Percentiles rank a stretch among this genome's conserved stretches.
Conservation (phyloP, 2,329 filamentous ascomycete species). For the Talaromyces sp. region DNA sequence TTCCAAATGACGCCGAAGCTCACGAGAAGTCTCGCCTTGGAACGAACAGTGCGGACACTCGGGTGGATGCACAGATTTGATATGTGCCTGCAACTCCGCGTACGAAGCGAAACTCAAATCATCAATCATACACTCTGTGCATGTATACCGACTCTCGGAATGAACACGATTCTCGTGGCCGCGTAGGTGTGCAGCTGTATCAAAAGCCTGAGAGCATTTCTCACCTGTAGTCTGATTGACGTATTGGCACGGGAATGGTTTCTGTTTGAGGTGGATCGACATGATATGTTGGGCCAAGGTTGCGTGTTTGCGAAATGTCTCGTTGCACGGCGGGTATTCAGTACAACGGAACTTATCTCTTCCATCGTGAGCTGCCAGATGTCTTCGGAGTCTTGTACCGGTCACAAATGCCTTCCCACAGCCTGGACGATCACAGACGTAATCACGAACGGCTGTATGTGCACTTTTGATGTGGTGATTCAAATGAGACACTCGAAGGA, state of each 20-base stretch:
- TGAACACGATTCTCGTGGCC: conserved; percentile 70
- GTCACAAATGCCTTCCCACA: conserved; percentile 82
- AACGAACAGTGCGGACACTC: conserved; percentile 71
- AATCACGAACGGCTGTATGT: conserved; percentile 67
- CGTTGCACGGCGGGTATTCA: conserved; percentile 64
- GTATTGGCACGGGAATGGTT: conserved; percentile 67
- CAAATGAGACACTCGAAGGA: conserved; percentile 81
- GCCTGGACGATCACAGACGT: conserved; percentile 65
- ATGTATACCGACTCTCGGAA: conserved; percentile 67
- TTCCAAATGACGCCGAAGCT: conserved; percentile 74
- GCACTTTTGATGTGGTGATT: conserved; percentile 79
- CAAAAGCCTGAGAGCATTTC: conserved; percentile 66
- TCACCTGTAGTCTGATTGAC: conserved; percentile 51
- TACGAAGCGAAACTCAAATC: conserved; percentile 63
- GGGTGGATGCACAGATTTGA: conserved; percentile 66
- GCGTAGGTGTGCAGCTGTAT: conserved; percentile 66
- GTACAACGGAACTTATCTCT: conserved; percentile 72
- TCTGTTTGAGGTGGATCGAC: conserved; percentile 67
- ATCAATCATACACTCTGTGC: conserved; percentile 63
- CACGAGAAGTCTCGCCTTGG: conserved; percentile 61
- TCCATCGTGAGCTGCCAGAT: conserved; percentile 73
- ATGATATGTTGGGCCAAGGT: conserved; percentile 80
- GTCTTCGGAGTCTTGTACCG: conserved; percentile 69
- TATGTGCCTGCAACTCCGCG: conserved; percentile 67
- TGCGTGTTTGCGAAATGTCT: conserved; percentile 81